These are phyloP conservation scores for Neopestalotiopsis rosae DNA, from an alignment of 2,329 filamentous ascomycete genomes.

Conservation along the genomic window DNA sequence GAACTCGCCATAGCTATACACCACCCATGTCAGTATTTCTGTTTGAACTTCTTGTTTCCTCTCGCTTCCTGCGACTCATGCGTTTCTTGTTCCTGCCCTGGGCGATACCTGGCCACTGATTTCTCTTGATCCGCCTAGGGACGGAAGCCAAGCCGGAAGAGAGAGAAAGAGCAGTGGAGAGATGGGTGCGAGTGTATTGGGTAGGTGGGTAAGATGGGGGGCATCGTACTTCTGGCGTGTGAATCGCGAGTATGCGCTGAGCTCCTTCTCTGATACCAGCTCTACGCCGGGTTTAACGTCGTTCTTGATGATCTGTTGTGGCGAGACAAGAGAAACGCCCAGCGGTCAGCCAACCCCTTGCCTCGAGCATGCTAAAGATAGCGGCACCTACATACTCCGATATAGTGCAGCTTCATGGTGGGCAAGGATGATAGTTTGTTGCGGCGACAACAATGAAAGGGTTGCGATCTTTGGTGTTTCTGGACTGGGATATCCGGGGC, in stretches of 20 bases:
- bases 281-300: slow-evolving; percentile 77
- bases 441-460: neutral
- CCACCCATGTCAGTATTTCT: neutral
- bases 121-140: neutral
- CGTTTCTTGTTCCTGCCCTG: neutral
- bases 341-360: neutral
- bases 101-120: neutral
- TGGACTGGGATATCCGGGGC: neutral
- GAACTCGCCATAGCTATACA: slow-evolving; percentile 61
- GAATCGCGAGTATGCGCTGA: slow-evolving; percentile 81
- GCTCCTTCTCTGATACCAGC: slow-evolving; percentile 77
- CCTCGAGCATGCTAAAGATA: slow-evolving; percentile 10
- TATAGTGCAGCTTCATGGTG: slow-evolving; percentile 86
- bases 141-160: neutral
- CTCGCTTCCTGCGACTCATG: slow-evolving; percentile 12
- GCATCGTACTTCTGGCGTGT: slow-evolving; percentile 69
- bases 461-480: slow-evolving; percentile 5
- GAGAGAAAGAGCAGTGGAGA: neutral
- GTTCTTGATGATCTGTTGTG: slow-evolving; percentile 77
- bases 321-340: slow-evolving; percentile 20
- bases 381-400: slow-evolving; percentile 68
- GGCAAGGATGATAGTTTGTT: slow-evolving; percentile 28
- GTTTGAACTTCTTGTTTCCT: neutral
- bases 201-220: slow-evolving; percentile 12
- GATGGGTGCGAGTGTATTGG: slow-evolving; percentile 1